Conservation (phyloP, 148 eudicot species). For the Fagopyrum homotropicum region DNA sequence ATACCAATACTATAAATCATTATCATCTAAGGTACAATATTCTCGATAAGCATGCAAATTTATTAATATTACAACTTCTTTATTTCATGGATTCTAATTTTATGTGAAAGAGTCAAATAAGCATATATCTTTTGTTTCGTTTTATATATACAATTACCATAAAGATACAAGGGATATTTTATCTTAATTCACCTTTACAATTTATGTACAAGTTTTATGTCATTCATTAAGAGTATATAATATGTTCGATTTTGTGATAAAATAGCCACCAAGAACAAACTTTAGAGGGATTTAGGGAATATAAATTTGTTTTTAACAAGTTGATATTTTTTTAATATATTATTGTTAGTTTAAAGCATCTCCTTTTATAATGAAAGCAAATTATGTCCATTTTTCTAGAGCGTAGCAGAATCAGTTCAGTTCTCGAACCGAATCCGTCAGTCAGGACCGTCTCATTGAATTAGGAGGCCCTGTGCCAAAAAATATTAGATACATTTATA, state of each 20-base stretch:
- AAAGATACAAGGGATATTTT: background rate
- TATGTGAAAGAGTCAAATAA: background rate
- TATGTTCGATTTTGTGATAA: background rate
- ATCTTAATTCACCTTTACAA: conserved; percentile 4
- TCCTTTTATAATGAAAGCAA: no score
- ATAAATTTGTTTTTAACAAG: background rate
- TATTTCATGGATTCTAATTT: background rate
- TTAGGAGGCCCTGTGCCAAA: no score
- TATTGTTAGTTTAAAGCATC: no score
- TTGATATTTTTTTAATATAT: background rate
- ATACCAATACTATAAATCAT: background rate
- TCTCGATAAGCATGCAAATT: background rate
- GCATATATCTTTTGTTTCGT: background rate
- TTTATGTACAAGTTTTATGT: background rate
- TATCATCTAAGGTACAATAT: background rate
- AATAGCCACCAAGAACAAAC: background rate
- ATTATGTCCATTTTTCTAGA: no score
- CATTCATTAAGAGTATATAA: background rate
- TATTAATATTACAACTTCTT: background rate
- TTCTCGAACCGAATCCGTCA: no score
- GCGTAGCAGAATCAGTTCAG: no score
- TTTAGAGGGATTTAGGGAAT: background rate
- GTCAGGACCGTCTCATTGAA: no score
- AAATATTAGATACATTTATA: no score
- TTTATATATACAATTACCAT: background rate